Evolutionary conservation across 2,329 filamentous ascomycete species (phyloP).

Genomic region (Fusarium verticillioides): DNA sequence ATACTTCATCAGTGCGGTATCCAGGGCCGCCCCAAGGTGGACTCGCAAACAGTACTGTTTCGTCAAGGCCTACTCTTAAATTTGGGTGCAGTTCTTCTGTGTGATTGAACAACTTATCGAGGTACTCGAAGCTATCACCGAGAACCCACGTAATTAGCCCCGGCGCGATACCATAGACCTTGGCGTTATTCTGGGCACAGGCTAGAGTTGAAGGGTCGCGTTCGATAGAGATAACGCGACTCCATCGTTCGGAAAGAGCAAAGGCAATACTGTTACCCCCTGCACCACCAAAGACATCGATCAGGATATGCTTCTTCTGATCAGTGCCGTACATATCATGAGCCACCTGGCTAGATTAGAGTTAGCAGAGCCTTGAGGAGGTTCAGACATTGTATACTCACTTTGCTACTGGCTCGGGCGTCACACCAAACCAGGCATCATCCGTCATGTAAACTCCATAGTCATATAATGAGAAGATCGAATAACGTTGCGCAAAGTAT

Average conservation of each 20-base stretch:
- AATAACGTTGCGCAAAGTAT: slow-evolving; percentile 91
- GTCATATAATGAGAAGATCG: slow-evolving; percentile 88
- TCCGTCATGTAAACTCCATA: slow-evolving; percentile 91
- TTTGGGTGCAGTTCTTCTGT: slow-evolving; percentile 52
- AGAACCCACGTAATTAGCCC: slow-evolving; percentile 83
- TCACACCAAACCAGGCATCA: slow-evolving; percentile 96
- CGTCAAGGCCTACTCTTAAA: slow-evolving; percentile 54
- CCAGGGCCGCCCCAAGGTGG: slow-evolving; percentile 70
- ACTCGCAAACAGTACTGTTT: slow-evolving; percentile 65
- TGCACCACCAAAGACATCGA: slow-evolving; percentile 91
- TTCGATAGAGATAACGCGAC: slow-evolving; percentile 88
- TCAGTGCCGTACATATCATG: slow-evolving; percentile 71
- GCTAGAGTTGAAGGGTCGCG: slow-evolving; percentile 81
- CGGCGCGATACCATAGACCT: slow-evolving; percentile 81
- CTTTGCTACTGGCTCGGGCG: slow-evolving; percentile 90
- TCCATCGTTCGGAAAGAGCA: slow-evolving; percentile 81
- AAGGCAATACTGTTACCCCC: slow-evolving; percentile 98
- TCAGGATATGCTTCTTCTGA: slow-evolving; percentile 70
- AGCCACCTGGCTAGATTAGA: slow-evolving; percentile 74
- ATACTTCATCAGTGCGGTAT: slow-evolving; percentile 72
- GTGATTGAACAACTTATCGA: slow-evolving; percentile 59
- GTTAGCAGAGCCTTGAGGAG: slow-evolving; percentile 1
- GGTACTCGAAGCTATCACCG: slow-evolving; percentile 84
- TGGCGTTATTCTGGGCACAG: slow-evolving; percentile 93
- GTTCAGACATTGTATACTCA: slow-evolving; percentile 54